These are phyloP conservation scores for Trebouxia sp. DNA, from an alignment of 139 green algal genomes.

Conservation along the genomic window DNA sequence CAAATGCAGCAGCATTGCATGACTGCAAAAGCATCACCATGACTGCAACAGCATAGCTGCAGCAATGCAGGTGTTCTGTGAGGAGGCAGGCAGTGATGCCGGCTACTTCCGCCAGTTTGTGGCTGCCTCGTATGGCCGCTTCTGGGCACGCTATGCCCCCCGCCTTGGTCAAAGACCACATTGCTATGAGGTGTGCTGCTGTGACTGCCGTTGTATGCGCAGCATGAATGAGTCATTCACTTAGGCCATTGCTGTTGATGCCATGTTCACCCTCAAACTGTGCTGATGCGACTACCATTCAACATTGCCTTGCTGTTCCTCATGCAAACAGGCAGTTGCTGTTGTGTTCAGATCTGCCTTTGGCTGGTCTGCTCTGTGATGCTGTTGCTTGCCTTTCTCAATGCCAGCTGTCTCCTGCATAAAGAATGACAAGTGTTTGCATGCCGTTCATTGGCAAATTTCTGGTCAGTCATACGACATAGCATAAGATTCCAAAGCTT, in stretches of 20 bases:
- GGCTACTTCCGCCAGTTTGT: slow-evolving; percentile 47
- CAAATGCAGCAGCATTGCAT: background rate
- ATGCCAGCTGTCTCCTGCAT: no score
- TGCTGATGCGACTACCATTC: no score
- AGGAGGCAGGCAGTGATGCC: slow-evolving; percentile 34
- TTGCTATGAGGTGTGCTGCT: slow-evolving; percentile 57
- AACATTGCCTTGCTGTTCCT: no score
- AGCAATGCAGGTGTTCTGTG: slow-evolving; percentile 44
- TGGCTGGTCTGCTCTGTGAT: no score
- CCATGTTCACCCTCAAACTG: background rate
- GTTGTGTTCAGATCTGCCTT: no score
- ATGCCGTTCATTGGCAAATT: no score
- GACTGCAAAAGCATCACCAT: background rate
- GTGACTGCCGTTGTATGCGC: background rate
- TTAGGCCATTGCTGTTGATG: background rate
- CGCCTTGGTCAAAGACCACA: slow-evolving; percentile 34
- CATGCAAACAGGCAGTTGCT: no score
- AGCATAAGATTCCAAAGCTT: no score
- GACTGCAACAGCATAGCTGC: background rate
- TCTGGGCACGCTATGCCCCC: slow-evolving; percentile 45
- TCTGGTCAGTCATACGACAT: no score
- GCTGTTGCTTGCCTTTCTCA: no score
- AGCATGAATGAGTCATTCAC: no score
- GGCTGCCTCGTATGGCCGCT: slow-evolving; percentile 38
- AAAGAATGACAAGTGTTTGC: no score